Evolutionary conservation across 768 basidiomycete species (phyloP), one percentile per base, ranked within the genome.

Genomic region (Mycena galopus): DNA sequence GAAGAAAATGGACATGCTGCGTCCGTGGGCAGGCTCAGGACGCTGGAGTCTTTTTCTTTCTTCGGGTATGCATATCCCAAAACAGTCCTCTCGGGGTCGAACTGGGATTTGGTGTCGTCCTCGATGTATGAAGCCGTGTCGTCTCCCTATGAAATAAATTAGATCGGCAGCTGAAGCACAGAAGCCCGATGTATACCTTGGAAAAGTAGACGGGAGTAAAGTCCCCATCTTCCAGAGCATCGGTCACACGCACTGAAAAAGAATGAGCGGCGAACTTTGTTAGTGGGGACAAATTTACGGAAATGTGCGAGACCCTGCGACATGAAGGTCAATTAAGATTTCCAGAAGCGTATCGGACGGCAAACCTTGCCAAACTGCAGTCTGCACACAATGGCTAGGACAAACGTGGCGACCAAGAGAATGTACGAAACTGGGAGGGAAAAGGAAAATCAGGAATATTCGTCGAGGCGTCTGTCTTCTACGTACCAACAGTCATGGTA

Each of bases 331-430:
- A 12, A 21, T 25, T 29, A 33, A n/a, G 23, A n/a, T 23, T 51
- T 11, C 1, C 27, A 29, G 5, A 12, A 32, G 23, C 2, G 2
- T n/a, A 50, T n/a, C 17, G 11, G 4, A 51, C 9, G 58, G 62
- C 71, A 17, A 37, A 72, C 71, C 75, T 85, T 87, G 12, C 87
- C 89, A 75, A 90, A 91, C 73, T 89, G 86, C 32, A 85, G 67
- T 62, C 88, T 82, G 77, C 89, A 90, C n/a, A 86, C 56, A 53
- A 89, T 55, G 9, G 85, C 88, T 12, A 90, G 72, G 33, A 81
- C 69, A n/a, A 83, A 80, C 5, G 87, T 86, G 9, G 79, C 72
- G 10, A 88, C 76, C 35, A 85, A 78, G 19, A 89, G 77, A 29
- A 84, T 59, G 71, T 85, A 87, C 0, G 87, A 78, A 6, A 85